Percentiles rank a stretch among this genome's conserved stretches.
These are phyloP conservation scores for Senna tora DNA, from an alignment of 306 rosid species.

Conservation along the genomic window DNA sequence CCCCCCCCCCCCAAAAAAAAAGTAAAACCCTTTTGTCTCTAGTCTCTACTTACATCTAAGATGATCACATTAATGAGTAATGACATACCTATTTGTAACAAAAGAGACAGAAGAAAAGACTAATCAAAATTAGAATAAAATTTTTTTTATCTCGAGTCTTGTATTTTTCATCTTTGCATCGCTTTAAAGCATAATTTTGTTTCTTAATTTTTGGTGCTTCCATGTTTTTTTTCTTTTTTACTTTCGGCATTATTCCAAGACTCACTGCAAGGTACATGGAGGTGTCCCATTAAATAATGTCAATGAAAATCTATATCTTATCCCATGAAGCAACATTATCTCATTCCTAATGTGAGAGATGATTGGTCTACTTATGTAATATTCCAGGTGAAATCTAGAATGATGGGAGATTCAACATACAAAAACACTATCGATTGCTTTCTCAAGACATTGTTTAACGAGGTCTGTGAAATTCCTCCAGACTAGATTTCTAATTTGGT, in stretches of 20 bases:
- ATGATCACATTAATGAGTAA: slow-evolving; percentile 18
- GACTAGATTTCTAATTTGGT: slow-evolving; percentile 16
- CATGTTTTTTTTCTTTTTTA: background rate
- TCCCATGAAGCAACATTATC: slow-evolving; percentile 29
- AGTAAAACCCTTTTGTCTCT: background rate
- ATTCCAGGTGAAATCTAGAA: slow-evolving; percentile 91
- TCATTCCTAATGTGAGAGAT: slow-evolving; percentile 39
- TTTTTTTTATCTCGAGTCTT: background rate
- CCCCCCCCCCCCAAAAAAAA: background rate
- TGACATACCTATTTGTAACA: slow-evolving; percentile 15
- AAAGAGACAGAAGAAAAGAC: slow-evolving; percentile 7
- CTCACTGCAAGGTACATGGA: slow-evolving; percentile 33
- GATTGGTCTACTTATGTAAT: slow-evolving; percentile 42
- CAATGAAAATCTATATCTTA: slow-evolving; percentile 37
- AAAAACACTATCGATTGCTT: slow-evolving; percentile 89
- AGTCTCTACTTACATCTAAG: background rate
- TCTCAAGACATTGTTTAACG: slow-evolving; percentile 75
- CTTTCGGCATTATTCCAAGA: slow-evolving; percentile 15
- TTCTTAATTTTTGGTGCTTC: background rate
- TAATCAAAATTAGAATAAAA: slow-evolving; percentile 6
- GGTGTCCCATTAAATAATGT: slow-evolving; percentile 40
- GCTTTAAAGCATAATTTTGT: background rate
- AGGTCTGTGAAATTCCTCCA: slow-evolving; percentile 61
- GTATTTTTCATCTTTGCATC: background rate
- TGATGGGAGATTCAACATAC: slow-evolving; percentile 98